Base-by-base conservation (phyloP, 768 basidiomycete genomes). In the Amanita polypyramis region DNA sequence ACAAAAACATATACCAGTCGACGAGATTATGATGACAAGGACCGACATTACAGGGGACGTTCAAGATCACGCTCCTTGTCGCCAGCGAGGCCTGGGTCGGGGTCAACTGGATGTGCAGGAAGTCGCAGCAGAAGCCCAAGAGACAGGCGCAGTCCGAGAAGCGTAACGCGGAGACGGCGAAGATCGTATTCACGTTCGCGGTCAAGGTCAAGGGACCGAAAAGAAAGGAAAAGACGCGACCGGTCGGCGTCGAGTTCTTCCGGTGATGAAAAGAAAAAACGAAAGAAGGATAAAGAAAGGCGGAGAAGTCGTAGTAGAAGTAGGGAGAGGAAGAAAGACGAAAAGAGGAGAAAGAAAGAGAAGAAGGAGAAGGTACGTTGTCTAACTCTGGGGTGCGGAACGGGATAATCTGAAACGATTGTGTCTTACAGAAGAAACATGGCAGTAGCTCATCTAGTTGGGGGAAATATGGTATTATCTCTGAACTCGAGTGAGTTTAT, bases 391-490 rank as follows among this genome's bases (percentile, higher is more conserved):
- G 14, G 27, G 17, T 37, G 49, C 15, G 30, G 3, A 15, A 1
- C 37, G 9, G 20, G 43, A 45, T 14, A 19, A 35, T 3, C 29
- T 36, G 23, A 43, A 45, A 52, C 44, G 20, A 29, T 33, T 29
- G 25, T 9, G 20, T 42, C 10, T 39, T 46, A 42, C 54, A 77
- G 68, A 70, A 82, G 67, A 81, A 81, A 62, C 54, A 72, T 70
- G 8, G 69, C 67, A 15, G 74, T 68, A 27, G 65, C 68, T 75
- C 76, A 8, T 69, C 78, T 14, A 82, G 90, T 54, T 96, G 91
- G 91, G 93, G 93, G 12, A 91, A 88, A 63, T 84, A 86, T 63
- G 93, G 93, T 2, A 75, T 88, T 47, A 91, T 96, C 49, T 75
- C 75, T 25, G 93, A 94, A 58, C 60, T 76, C 2, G 91, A 95